Evolutionary conservation across 306 rosid genomes (phyloP).

Genomic region (Herpetospermum pedunculosum): DNA sequence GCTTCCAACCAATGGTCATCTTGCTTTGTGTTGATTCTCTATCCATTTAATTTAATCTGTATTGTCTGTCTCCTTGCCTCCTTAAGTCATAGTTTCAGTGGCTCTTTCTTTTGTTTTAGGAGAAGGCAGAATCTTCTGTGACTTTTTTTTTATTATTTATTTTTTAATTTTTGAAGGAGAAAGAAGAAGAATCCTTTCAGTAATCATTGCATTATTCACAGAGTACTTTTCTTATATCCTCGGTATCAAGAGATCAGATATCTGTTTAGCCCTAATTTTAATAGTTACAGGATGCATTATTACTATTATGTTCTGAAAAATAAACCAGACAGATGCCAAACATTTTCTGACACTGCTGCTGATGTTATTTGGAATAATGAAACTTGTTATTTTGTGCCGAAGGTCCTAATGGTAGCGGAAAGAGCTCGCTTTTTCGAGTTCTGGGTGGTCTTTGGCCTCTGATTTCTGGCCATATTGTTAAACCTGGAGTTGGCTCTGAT

Average conservation of each 20-base stretch:
- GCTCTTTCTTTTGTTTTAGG: background rate
- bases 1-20: background rate
- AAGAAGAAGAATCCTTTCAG: background rate
- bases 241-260: background rate
- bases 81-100: background rate
- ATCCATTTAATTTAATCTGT: background rate
- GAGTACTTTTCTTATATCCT: background rate
- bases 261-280: background rate
- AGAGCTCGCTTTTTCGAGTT: constrained; percentile 98
- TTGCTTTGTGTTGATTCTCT: background rate
- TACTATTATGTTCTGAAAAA: background rate
- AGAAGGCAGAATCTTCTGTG: background rate
- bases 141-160: background rate
- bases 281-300: background rate
- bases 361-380: constrained; percentile 14
- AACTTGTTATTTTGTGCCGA: constrained; percentile 20
- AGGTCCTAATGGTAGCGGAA: constrained; percentile 99
- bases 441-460: constrained; percentile 98
- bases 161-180: background rate
- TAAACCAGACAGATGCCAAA: background rate
- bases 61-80: background rate
- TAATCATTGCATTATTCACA: background rate
- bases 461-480: constrained; percentile 83
- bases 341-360: background rate
- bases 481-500: constrained; percentile 95